Evolutionary conservation across 345 rosid genomes (phyloP).

Genomic region (Mercurialis annua): DNA sequence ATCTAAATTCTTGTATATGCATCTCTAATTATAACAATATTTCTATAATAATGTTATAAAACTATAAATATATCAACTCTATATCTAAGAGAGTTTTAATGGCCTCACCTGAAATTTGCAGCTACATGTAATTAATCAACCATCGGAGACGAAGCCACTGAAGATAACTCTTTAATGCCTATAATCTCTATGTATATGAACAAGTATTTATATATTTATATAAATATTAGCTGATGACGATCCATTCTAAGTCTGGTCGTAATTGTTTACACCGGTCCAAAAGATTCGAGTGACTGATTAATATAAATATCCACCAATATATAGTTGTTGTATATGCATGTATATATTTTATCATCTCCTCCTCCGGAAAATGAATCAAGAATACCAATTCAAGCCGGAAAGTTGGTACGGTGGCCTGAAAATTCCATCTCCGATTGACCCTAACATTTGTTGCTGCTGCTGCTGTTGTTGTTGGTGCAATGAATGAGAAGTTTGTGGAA

Average conservation of each 20-base stretch:
- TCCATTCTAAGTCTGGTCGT: not conserved
- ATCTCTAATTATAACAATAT: conserved; percentile 8
- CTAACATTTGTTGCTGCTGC: conserved; percentile 48
- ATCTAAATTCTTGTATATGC: conserved; percentile 14
- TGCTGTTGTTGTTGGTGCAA: conserved; percentile 52
- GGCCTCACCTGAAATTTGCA: conserved; percentile 30
- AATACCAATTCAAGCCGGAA: conserved; percentile 72
- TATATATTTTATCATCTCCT: conserved; percentile 2
- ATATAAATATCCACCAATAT: conserved; percentile 3
- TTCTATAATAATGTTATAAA: conserved; percentile 1
- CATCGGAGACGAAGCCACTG: conserved; percentile 10
- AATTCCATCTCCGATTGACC: conserved; percentile 50
- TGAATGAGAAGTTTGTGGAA: conserved; percentile 45
- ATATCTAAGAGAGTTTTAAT: conserved; percentile 17
- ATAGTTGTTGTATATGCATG: not conserved
- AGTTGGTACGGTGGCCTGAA: conserved; percentile 58
- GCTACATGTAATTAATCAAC: conserved; percentile 17
- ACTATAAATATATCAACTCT: not conserved
- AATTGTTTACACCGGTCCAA: too few species aligned
- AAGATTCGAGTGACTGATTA: too few species aligned
- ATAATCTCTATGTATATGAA: conserved; percentile 22
- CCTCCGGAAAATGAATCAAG: conserved; percentile 21
- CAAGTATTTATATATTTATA: conserved; percentile 17
- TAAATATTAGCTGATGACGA: not conserved
- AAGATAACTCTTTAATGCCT: conserved; percentile 23